A percentile compares a stretch with the other conserved stretches of the same genome.
phyloP scores from a whole-genome alignment of 202 grass and related monocot species.

The Cymbopogon flexuosus region DNA sequence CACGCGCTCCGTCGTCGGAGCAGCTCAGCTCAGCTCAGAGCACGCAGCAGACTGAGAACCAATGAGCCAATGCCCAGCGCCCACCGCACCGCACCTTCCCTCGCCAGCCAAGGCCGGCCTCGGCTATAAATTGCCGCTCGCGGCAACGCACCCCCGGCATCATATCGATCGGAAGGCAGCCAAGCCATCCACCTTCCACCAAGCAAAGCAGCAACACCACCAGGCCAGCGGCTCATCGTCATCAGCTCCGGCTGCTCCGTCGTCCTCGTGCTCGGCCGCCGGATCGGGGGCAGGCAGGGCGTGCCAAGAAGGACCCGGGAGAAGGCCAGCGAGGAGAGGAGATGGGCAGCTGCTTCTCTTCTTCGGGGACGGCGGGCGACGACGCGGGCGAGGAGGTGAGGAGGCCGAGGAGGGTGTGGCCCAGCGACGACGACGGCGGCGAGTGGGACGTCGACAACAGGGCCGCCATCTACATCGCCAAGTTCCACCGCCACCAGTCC shows the following conservation, averaged over 20 bases:
- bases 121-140: constrained; percentile 23
- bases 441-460: constrained; percentile 42
- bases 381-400: not conserved
- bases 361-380: not conserved
- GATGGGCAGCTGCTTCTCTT: constrained; percentile 51
- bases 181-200: not conserved
- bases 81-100: not conserved
- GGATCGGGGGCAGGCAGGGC: too few relatives aligned
- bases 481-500: constrained; percentile 47
- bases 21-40: not conserved
- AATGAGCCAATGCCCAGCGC: not conserved
- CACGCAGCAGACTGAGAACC: not conserved
- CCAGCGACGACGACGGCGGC: constrained; percentile 56
- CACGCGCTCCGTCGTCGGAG: not conserved
- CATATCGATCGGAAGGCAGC: not conserved
- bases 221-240: not conserved
- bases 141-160: not conserved
- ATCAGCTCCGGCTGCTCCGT: not conserved
- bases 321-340: too few relatives aligned
- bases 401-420: constrained; percentile 23
- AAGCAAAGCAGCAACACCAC: not conserved
- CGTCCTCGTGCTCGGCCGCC: too few relatives aligned
- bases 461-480: constrained; percentile 40
- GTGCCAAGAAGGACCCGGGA: not conserved
- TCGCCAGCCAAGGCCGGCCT: not conserved